Conservation (phyloP, 495 filamentous ascomycete genomes). For the Cercophora scortea region DNA sequence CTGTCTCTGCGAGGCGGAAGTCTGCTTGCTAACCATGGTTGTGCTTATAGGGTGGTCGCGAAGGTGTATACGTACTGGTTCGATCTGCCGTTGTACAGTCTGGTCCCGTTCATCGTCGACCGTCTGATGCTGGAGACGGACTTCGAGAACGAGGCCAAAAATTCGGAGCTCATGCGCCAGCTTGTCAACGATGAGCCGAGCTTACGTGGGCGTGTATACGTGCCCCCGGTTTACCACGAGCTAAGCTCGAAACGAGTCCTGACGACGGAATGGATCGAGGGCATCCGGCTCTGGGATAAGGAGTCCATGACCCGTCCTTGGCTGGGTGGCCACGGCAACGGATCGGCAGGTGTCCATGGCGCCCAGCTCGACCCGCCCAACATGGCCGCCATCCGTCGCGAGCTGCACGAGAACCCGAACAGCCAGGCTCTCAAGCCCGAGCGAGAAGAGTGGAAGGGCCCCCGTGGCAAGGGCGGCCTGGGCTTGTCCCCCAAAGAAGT, state of each 20-base stretch:
- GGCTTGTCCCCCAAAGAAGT: slow-evolving; percentile 74
- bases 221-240: slow-evolving; percentile 76
- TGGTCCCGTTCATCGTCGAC: slow-evolving; percentile 86
- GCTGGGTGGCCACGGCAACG: slow-evolving; percentile 65
- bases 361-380: slow-evolving; percentile 50
- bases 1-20: not conserved
- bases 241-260: slow-evolving; percentile 78
- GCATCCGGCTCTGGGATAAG: slow-evolving; percentile 85
- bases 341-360: slow-evolving; percentile 71
- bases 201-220: slow-evolving; percentile 72
- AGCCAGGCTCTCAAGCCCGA: slow-evolving; percentile 64
- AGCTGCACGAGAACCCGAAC: slow-evolving; percentile 35
- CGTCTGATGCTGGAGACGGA: slow-evolving; percentile 86
- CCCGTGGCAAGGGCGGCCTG: slow-evolving; percentile 62
- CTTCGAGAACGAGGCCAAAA: slow-evolving; percentile 83
- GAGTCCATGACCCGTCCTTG: slow-evolving; percentile 63
- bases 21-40: slow-evolving; percentile 3
- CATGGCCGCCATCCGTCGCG: slow-evolving; percentile 27
- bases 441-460: slow-evolving; percentile 69
- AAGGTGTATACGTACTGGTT: slow-evolving; percentile 72
- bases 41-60: slow-evolving; percentile 53
- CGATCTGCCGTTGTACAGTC: slow-evolving; percentile 77
- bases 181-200: slow-evolving; percentile 71
- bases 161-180: slow-evolving; percentile 73
- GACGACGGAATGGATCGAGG: slow-evolving; percentile 97